Percentiles rank a stretch among this genome's conserved stretches.
Evolutionary conservation across 2,329 filamentous ascomycete species (phyloP).

Genomic region (Neofusicoccum sp.): DNA sequence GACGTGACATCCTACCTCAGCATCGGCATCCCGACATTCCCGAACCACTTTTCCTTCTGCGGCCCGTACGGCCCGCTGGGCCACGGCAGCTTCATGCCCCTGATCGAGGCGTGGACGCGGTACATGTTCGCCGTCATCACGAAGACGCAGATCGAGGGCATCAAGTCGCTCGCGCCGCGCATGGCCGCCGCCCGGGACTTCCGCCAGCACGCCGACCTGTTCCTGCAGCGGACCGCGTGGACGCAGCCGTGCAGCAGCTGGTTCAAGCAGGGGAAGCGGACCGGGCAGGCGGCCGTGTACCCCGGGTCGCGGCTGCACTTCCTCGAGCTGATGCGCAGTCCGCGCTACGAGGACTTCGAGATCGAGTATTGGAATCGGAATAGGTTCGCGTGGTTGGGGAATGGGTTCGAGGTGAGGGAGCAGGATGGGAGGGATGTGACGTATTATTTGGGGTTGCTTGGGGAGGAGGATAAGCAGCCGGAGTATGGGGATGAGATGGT

Average conservation of each 20-base stretch:
- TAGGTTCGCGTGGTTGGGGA: slow-evolving; percentile 46
- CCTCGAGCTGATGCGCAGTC: slow-evolving; percentile 39
- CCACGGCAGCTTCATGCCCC: slow-evolving; percentile 39
- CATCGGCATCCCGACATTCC: slow-evolving; percentile 45
- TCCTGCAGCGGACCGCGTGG: slow-evolving; percentile 55
- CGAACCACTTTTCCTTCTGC: slow-evolving; percentile 46
- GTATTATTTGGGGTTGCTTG: slow-evolving; percentile 48
- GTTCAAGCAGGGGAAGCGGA: slow-evolving; percentile 45
- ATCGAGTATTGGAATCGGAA: slow-evolving; percentile 45
- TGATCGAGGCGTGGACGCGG: slow-evolving; percentile 44
- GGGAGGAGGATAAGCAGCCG: slow-evolving; percentile 43
- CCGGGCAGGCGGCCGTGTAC: slow-evolving; percentile 43
- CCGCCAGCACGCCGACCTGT: slow-evolving; percentile 49
- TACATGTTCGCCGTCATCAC: slow-evolving; percentile 1
- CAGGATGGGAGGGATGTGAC: slow-evolving; percentile 52
- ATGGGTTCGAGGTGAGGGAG: slow-evolving; percentile 50
- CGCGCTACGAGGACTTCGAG: slow-evolving; percentile 47
- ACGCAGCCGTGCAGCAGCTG: slow-evolving; percentile 48
- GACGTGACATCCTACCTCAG: slow-evolving; percentile 45
- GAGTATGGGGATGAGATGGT: slow-evolving; percentile 44
- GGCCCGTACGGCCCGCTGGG: slow-evolving; percentile 38
- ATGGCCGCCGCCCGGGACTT: slow-evolving; percentile 30
- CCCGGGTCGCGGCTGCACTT: slow-evolving; percentile 44
- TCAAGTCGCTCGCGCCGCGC: slow-evolving; percentile 50
- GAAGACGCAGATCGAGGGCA: slow-evolving; percentile 34